A percentile compares a stretch with the other conserved stretches of the same genome.
These are phyloP conservation scores for Syncephalastrum racemosum DNA, from an alignment of 371 early-diverging fungal species.

Conservation along the genomic window DNA sequence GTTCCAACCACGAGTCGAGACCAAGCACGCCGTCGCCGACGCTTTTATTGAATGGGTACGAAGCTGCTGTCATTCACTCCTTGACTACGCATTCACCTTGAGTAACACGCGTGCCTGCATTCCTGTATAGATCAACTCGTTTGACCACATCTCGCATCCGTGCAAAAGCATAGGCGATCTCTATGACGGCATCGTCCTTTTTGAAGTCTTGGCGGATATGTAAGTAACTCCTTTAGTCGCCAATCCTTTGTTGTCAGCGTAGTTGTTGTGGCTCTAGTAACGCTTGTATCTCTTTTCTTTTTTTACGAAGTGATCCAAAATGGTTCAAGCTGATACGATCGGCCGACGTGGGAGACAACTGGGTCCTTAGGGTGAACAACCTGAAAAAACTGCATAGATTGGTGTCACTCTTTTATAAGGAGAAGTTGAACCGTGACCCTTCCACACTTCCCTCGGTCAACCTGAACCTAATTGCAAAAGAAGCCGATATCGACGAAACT, in stretches of 20 bases:
- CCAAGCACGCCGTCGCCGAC: constrained; percentile 14
- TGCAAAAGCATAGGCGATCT: constrained; percentile 69
- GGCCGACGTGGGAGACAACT: constrained; percentile 83
- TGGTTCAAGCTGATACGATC: constrained; percentile 85
- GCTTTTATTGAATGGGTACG: constrained; percentile 21
- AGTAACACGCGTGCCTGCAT: neutral
- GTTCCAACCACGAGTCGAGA: constrained; percentile 1
- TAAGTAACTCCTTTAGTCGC: constrained; percentile 39
- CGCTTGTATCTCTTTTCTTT: neutral
- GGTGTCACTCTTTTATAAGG: constrained; percentile 82
- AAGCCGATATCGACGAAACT: constrained; percentile 68
- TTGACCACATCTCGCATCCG: constrained; percentile 62
- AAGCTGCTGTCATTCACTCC: neutral
- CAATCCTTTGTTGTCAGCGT: neutral
- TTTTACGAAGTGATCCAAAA: constrained; percentile 79
- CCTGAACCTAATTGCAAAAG: constrained; percentile 82
- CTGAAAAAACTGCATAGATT: constrained; percentile 86
- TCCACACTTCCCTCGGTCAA: constrained; percentile 62
- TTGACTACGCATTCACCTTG: neutral
- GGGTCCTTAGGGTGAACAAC: constrained; percentile 91
- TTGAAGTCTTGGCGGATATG: constrained; percentile 85
- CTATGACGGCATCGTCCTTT: constrained; percentile 75
- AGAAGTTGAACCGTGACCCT: constrained; percentile 63
- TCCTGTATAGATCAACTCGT: constrained; percentile 67
- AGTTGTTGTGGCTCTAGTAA: neutral